Percentiles rank a stretch among this genome's conserved stretches.
Evolutionary conservation across 768 basidiomycete genomes (phyloP).

Genomic region (Roridomyces roridus): DNA sequence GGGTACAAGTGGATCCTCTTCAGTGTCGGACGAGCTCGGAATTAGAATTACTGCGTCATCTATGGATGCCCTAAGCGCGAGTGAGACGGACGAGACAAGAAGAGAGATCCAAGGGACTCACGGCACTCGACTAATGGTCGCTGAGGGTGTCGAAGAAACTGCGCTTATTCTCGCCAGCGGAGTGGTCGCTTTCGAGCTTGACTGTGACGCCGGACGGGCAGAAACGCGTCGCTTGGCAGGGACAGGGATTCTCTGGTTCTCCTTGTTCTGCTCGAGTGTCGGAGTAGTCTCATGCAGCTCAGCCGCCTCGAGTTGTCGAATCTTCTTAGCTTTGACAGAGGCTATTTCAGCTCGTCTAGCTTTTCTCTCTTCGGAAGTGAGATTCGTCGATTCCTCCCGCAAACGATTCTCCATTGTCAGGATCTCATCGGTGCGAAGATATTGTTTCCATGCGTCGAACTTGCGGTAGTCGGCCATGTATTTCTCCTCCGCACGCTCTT

Average conservation of each 20-base stretch:
- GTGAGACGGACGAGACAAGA: background rate
- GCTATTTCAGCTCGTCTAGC: conserved; percentile 2
- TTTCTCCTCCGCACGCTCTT: conserved; percentile 17
- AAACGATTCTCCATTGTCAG: conserved; percentile 3
- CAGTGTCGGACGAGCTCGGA: conserved; percentile 21
- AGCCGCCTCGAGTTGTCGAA: background rate
- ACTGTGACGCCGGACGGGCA: background rate
- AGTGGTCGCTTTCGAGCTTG: background rate
- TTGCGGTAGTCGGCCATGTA: conserved; percentile 16
- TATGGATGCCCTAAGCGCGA: background rate
- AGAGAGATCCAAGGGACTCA: background rate
- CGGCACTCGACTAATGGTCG: background rate
- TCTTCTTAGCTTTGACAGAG: background rate
- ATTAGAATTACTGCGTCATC: conserved; percentile 9
- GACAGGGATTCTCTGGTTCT: conserved; percentile 18
- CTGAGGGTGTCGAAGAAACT: background rate
- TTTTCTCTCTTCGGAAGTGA: conserved; percentile 12
- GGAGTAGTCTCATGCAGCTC: background rate
- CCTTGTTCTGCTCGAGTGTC: conserved; percentile 10
- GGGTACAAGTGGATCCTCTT: background rate
- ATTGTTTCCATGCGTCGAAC: background rate
- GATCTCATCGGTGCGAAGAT: conserved; percentile 3
- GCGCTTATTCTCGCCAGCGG: background rate
- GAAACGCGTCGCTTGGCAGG: conserved; percentile 6
- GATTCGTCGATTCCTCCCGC: background rate